Conservation (phyloP, 169 alveolate genomes). For the Eimeria tenella region DNA sequence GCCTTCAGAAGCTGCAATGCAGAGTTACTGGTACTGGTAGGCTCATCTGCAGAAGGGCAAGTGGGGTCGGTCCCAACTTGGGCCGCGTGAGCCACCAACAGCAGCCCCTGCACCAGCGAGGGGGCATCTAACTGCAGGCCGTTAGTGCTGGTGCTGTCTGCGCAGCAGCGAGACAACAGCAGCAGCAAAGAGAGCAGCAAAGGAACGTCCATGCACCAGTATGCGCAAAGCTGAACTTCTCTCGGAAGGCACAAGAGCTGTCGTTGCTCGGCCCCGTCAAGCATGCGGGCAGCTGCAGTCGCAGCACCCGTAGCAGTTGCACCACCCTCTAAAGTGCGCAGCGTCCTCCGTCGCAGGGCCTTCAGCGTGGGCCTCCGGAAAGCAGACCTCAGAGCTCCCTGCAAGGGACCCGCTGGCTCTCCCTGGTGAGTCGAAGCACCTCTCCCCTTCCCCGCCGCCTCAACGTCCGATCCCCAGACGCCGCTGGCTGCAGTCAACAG, state of each 20-base stretch:
- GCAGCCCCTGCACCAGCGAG: constrained; percentile 71
- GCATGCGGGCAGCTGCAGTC: not conserved
- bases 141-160: constrained; percentile 35
- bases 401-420: not conserved
- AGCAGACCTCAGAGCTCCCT: constrained; percentile 34
- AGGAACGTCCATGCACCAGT: constrained; percentile 73
- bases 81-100: constrained; percentile 71
- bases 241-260: constrained; percentile 56
- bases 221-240: constrained; percentile 68
- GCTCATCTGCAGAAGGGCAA: constrained; percentile 15
- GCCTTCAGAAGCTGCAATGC: constrained; percentile 41
- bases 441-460: constrained; percentile 12
- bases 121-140: constrained; percentile 79
- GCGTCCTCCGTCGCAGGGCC: constrained; percentile 53
- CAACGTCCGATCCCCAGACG: constrained; percentile 50
- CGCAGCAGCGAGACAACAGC: constrained; percentile 74
- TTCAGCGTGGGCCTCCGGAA: constrained; percentile 43
- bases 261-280: constrained; percentile 3
- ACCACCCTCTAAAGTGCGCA: constrained; percentile 42
- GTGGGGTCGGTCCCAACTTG: constrained; percentile 77
- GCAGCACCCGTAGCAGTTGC: constrained; percentile 34
- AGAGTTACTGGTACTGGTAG: not conserved
- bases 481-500: constrained; percentile 26
- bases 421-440: constrained; percentile 27
- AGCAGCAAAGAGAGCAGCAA: constrained; percentile 73